phyloP scores from a whole-genome alignment of 345 rosid genomes.

The Mangifera indica region DNA sequence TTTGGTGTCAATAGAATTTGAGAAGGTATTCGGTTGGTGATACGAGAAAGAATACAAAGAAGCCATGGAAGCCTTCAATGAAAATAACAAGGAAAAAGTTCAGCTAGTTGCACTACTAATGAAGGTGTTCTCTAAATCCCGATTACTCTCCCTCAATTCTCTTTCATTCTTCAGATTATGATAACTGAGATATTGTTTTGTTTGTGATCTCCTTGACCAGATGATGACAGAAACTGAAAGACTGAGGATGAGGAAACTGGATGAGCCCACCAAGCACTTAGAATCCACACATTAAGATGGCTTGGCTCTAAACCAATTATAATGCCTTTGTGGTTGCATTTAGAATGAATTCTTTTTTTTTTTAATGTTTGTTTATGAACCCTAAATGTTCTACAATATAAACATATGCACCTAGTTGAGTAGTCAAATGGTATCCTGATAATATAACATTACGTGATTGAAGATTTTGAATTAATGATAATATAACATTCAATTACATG shows the following conservation, averaged over 20 bases:
- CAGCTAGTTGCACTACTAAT: constrained; percentile 42
- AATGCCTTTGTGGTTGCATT: not conserved
- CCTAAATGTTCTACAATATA: no score
- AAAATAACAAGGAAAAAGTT: constrained; percentile 69
- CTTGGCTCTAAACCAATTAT: not conserved
- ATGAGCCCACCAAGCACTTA: constrained; percentile 64
- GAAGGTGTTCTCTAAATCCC: constrained; percentile 35
- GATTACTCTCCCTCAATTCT: not conserved
- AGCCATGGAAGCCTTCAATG: constrained; percentile 68
- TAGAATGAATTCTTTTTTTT: not conserved
- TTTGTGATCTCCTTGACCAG: constrained; percentile 27
- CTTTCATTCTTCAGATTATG: not conserved
- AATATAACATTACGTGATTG: no score
- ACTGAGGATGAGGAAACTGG: constrained; percentile 66
- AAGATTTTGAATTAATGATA: no score
- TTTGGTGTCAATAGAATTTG: not conserved
- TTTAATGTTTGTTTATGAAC: not conserved
- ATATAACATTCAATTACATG: no score
- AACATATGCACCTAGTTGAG: no score
- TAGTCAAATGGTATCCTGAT: no score
- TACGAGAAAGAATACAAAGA: constrained; percentile 82
- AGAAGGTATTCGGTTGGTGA: not conserved
- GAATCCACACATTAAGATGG: constrained; percentile 34
- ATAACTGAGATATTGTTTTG: not conserved
- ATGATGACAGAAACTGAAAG: constrained; percentile 66